Evolutionary conservation across 148 eudicot species (phyloP).

Genomic region (Persicaria tinctoria): DNA sequence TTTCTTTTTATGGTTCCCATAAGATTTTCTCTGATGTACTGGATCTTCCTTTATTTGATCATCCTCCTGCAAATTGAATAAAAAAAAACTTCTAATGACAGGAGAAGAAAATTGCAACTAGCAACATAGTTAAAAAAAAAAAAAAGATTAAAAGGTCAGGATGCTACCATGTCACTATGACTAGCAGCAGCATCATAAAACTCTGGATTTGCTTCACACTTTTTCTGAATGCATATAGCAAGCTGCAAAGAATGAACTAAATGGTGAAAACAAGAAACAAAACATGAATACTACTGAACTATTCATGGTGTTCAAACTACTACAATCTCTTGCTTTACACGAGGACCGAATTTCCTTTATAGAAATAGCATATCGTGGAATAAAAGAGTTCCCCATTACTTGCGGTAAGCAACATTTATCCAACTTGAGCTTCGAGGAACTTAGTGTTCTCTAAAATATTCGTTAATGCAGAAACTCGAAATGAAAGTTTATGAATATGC

Average conservation of each 20-base stretch:
- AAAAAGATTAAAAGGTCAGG: not conserved
- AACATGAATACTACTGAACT: not conserved
- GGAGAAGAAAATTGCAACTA: not conserved
- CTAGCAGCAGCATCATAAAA: conserved; percentile 37
- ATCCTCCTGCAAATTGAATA: conserved; percentile 36
- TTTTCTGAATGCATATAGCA: conserved; percentile 80
- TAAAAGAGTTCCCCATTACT: not conserved
- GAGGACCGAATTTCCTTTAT: not conserved
- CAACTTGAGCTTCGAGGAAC: not conserved
- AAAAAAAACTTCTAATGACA: not conserved
- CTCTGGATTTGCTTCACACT: conserved; percentile 41
- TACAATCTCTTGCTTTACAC: not conserved
- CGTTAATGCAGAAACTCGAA: not conserved
- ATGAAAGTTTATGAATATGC: not conserved
- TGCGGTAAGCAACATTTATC: not conserved
- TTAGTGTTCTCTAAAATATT: not conserved
- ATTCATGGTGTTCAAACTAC: not conserved
- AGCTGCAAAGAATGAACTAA: conserved; percentile 34
- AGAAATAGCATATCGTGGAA: not conserved
- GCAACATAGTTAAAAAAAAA: not conserved
- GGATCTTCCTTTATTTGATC: conserved; percentile 18
- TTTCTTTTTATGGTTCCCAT: conserved; percentile 18
- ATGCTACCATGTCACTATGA: conserved; percentile 25
- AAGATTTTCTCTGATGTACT: conserved; percentile 15
- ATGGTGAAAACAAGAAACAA: not conserved